Percentiles rank a stretch among this genome's conserved stretches.
Evolutionary conservation across 2,329 filamentous ascomycete genomes (phyloP).

Genomic region (Cordyceps fumosorosea): DNA sequence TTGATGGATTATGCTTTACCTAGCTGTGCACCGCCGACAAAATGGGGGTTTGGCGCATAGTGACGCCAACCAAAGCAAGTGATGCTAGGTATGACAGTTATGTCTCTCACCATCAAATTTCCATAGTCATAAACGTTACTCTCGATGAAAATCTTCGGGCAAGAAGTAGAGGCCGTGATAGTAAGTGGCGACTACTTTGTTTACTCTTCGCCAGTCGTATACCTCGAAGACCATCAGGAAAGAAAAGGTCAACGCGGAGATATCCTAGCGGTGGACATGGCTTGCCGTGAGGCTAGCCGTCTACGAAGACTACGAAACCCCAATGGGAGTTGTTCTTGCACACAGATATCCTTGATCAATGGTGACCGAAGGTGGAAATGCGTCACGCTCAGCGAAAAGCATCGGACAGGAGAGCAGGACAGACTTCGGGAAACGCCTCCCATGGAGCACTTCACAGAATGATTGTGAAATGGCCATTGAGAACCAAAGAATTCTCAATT

Average conservation of each 20-base stretch:
- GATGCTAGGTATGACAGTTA: neutral
- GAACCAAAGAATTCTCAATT: conserved; percentile 40
- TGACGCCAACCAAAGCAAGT: neutral
- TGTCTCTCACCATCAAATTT: conserved; percentile 88
- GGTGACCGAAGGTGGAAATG: conserved; percentile 11
- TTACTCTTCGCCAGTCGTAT: conserved; percentile 89
- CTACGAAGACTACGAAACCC: neutral
- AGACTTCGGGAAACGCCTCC: conserved; percentile 67
- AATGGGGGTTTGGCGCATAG: neutral
- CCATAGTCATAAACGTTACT: conserved; percentile 55
- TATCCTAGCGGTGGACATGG: conserved; percentile 62
- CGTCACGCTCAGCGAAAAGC: conserved; percentile 11
- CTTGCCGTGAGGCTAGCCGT: neutral
- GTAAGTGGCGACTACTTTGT: conserved; percentile 33
- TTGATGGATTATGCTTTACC: conserved; percentile 9
- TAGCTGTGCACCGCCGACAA: neutral
- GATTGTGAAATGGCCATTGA: conserved; percentile 68
- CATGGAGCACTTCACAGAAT: conserved; percentile 66
- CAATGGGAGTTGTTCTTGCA: neutral
- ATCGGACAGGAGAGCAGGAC: conserved; percentile 19
- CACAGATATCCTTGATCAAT: conserved; percentile 1
- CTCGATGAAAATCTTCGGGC: conserved; percentile 75
- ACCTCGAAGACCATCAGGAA: conserved; percentile 72
- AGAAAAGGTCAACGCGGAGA: conserved; percentile 71
- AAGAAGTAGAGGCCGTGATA: conserved; percentile 54